Evolutionary conservation across 2,329 filamentous ascomycete species (phyloP).

Genomic region (Pseudogymnoascus sp.): DNA sequence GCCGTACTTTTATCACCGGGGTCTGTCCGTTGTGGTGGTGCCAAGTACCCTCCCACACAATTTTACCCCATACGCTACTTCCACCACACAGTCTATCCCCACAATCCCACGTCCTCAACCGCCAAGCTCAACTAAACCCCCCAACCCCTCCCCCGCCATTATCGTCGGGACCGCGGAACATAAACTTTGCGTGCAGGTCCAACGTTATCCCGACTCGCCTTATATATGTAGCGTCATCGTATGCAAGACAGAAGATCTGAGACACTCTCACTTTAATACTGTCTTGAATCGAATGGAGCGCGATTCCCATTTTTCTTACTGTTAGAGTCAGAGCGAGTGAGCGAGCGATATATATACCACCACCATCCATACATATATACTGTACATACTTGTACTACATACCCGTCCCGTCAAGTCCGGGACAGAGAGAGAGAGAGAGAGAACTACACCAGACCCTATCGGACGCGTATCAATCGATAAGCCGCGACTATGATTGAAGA

Average conservation of each 20-base stretch:
- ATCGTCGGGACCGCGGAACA: neutral
- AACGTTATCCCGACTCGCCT: neutral
- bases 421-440: neutral
- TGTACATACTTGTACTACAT: neutral
- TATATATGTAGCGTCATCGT: neutral
- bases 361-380: neutral
- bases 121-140: neutral
- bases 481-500: conserved; percentile 2
- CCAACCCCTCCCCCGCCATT: neutral
- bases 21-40: neutral
- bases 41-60: conserved; percentile 32
- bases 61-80: conserved; percentile 12
- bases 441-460: neutral
- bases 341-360: neutral
- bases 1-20: neutral
- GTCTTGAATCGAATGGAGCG: neutral
- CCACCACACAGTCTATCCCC: too few species aligned
- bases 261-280: neutral
- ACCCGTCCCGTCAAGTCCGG: neutral
- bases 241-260: neutral
- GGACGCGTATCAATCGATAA: neutral
- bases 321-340: too few species aligned
- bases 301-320: neutral
- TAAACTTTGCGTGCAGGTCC: neutral
- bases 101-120: neutral